Conservation (phyloP, 164 flowering plant species). For the Vitis vinifera region ASM3070453v1 NC_081811.1:942001-942500, state of each 20-base stretch:
- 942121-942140: slow-evolving; percentile 5
- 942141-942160: slow-evolving; percentile 66
- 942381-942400: neutral
- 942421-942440: neutral
- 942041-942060: neutral
- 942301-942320: too few relatives aligned
- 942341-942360: neutral
- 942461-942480: neutral
- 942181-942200: slow-evolving; percentile 95
- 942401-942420: neutral
- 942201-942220: slow-evolving; percentile 89
- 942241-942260: neutral
- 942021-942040: neutral
- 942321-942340: neutral
- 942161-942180: slow-evolving; percentile 94
- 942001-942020: neutral
- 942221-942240: neutral
- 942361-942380: neutral
- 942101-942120: neutral
- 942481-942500: neutral
- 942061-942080: neutral
- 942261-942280: too few relatives aligned
- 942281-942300: too few relatives aligned
- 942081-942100: neutral
- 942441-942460: neutral